Base-by-base conservation (phyloP, 345 rosid genomes). In the Erodium maritimum region DNA sequence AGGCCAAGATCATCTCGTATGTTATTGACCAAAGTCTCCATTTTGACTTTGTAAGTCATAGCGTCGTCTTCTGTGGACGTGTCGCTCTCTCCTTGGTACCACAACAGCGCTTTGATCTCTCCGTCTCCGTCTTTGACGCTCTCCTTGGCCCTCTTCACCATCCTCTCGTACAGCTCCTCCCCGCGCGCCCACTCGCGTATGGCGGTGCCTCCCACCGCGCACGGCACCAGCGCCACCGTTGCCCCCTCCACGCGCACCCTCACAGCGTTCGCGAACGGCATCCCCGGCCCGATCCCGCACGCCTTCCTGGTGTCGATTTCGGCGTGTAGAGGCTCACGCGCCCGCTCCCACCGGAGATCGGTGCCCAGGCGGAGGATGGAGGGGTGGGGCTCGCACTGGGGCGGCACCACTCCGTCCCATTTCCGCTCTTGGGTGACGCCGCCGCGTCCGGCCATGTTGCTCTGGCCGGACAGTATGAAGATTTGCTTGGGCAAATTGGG, bases 31-130 rank as follows among this genome's bases (percentile, higher is more conserved):
- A 91, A 23, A 22, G 33, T 62, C 73, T 73, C 87, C 88, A 86
- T 86, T 23, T 82, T 84, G 52, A 23, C 74, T 29, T 67, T 69
- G 46, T 88, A 91, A 9, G 78, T 79, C 52, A 68, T 86, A 2
- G 96, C 95, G 16, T 84, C 96, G 7, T 68, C 71, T 56, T 69
- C 55, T 50, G 56, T 50, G 54, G 52, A 62, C 65, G 90, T 64
- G 74, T 86, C 98, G 69, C 98, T 86, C 73, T 91, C 95, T 50
- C 98, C 98, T 72, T 88, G 96, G 66, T 74, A 91, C 98, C 96
- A 88, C 60, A 91, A 63, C 91, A 84, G 25, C 11, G 81, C 82
- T 75, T 76, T 86, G 33, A 88, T 79, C 74, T 75, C 87, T 20
- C 87, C 94, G 0, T 87, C 86, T 6, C 54, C 59, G 61, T 62